Evolutionary conservation across 2,329 filamentous ascomycete genomes (phyloP).

Genomic region (Cordyceps farinosa): DNA sequence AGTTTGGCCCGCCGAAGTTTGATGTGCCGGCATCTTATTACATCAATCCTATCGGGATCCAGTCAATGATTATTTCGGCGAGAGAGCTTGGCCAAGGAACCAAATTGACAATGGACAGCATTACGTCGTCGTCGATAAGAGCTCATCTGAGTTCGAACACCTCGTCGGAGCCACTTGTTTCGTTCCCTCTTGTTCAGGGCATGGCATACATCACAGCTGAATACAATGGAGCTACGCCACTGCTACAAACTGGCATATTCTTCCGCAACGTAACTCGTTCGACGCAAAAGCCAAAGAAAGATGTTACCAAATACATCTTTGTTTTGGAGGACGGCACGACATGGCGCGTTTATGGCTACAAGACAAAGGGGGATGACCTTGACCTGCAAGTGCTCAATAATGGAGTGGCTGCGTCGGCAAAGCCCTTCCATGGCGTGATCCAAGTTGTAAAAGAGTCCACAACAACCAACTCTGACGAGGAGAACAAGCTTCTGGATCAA

Average conservation of each 20-base stretch:
- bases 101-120: slow-evolving; percentile 48
- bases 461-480: slow-evolving; percentile 46
- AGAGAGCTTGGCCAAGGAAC: slow-evolving; percentile 64
- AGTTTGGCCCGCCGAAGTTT: slow-evolving; percentile 57
- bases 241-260: slow-evolving; percentile 70
- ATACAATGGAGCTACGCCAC: slow-evolving; percentile 67
- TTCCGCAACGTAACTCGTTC: slow-evolving; percentile 66
- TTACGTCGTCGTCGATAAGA: slow-evolving; percentile 59
- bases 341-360: slow-evolving; percentile 79
- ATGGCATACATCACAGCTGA: slow-evolving; percentile 81
- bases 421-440: slow-evolving; percentile 70
- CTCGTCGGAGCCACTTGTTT: slow-evolving; percentile 58
- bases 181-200: slow-evolving; percentile 82
- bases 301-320: slow-evolving; percentile 73
- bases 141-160: slow-evolving; percentile 60
- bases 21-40: slow-evolving; percentile 66
- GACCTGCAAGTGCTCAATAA: slow-evolving; percentile 67
- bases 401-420: slow-evolving; percentile 59
- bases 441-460: slow-evolving; percentile 75
- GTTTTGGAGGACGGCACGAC: slow-evolving; percentile 65
- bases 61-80: slow-evolving; percentile 77
- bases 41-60: slow-evolving; percentile 75
- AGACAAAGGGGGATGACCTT: slow-evolving; percentile 55
- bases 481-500: slow-evolving; percentile 60
- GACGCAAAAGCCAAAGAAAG: slow-evolving; percentile 53